Evolutionary conservation across 163 green algal genomes (phyloP).

Genomic region (Chloroidium sp.): DNA sequence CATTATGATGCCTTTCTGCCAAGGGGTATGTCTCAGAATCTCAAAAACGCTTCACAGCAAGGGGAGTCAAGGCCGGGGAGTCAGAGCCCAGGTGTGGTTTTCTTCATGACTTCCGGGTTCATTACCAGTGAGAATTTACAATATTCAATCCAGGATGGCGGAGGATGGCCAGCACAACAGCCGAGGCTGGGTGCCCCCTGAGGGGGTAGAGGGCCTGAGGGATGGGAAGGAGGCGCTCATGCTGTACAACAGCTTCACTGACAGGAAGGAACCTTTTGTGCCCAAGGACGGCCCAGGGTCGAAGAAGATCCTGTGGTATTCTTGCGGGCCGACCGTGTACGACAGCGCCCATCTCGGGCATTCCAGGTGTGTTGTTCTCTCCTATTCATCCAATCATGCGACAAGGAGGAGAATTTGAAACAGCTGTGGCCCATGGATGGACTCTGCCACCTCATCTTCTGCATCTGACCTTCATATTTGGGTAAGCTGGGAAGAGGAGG

Average conservation of each 20-base stretch:
- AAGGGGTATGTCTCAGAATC: too few relatives aligned
- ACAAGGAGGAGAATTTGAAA: neutral
- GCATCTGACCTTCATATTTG: neutral
- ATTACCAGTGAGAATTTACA: too few relatives aligned
- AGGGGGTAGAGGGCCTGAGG: too few relatives aligned
- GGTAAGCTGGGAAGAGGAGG: neutral
- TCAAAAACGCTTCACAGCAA: too few relatives aligned
- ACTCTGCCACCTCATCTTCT: neutral
- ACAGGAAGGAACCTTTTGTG: slow-evolving; percentile 77
- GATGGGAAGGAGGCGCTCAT: too few relatives aligned
- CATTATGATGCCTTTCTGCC: too few relatives aligned
- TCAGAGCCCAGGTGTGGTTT: too few relatives aligned
- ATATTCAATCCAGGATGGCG: too few relatives aligned
- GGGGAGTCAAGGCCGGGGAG: too few relatives aligned
- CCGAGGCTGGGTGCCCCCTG: too few relatives aligned
- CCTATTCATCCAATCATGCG: neutral
- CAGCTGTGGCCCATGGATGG: neutral
- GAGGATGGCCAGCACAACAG: too few relatives aligned
- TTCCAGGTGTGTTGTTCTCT: neutral
- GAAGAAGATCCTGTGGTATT: slow-evolving; percentile 88
- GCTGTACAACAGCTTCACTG: slow-evolving; percentile 73
- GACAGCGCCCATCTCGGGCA: slow-evolving; percentile 48
- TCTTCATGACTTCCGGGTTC: too few relatives aligned
- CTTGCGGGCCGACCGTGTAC: slow-evolving; percentile 78
- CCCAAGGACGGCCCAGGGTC: slow-evolving; percentile 45